Conservation (phyloP, 352 stramenopile species). For the Phytophthora macrochlamydospora region DNA sequence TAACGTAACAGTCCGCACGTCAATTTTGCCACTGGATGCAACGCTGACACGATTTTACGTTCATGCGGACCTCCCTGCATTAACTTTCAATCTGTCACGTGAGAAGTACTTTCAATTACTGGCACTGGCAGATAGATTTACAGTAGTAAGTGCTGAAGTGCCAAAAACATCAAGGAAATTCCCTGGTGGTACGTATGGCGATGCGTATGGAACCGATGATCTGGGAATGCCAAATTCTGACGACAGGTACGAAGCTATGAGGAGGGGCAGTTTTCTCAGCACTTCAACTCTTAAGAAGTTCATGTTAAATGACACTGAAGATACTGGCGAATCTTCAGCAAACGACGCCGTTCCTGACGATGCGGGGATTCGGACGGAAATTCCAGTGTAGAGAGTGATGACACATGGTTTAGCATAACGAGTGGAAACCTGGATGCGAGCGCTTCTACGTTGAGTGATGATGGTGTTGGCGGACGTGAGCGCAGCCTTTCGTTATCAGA, state of each 20-base stretch:
- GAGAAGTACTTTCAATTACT: conserved; percentile 85
- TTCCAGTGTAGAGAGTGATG: conserved; percentile 83
- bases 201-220: conserved; percentile 14
- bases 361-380: conserved; percentile 53
- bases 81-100: conserved; percentile 87
- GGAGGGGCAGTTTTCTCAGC: conserved; percentile 51
- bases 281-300: conserved; percentile 59
- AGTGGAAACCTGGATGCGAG: conserved; percentile 64
- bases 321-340: conserved; percentile 8
- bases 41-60: conserved; percentile 86
- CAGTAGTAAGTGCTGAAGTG: conserved; percentile 33
- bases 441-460: conserved; percentile 16
- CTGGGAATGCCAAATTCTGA: conserved; percentile 8
- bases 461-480: conserved; percentile 16
- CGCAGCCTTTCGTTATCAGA: conserved; percentile 23
- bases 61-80: conserved; percentile 78
- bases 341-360: conserved; percentile 28
- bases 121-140: conserved; percentile 66
- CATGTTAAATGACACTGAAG: conserved; percentile 46
- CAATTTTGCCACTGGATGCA: conserved; percentile 82
- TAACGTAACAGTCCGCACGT: conserved; percentile 85
- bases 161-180: conserved; percentile 30
- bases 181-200: conserved; percentile 20
- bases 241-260: conserved; percentile 33
- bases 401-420: conserved; percentile 90